These are phyloP conservation scores for Thielaviopsis punctulata DNA, from an alignment of 2,329 filamentous ascomycete genomes.

Conservation along the genomic window DNA sequence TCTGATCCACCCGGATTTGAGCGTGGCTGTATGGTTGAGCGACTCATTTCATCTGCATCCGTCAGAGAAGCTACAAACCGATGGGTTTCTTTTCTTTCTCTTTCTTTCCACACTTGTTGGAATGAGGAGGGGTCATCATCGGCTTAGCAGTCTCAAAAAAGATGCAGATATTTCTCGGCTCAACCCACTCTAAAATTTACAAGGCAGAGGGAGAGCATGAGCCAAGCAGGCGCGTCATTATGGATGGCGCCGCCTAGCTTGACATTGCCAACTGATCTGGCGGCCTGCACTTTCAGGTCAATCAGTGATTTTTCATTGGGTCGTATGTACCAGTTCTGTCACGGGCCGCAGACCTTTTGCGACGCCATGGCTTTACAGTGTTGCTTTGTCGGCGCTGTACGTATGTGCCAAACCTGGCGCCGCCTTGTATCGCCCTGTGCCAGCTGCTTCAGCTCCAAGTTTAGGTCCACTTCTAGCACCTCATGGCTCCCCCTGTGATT, in stretches of 20 bases:
- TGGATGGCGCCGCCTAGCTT: background rate
- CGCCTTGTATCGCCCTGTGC: background rate
- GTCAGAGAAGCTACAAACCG: background rate
- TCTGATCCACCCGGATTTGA: background rate
- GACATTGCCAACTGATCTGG: background rate
- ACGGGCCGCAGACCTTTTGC: constrained; percentile 2
- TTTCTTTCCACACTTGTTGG: background rate
- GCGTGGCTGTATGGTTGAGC: background rate
- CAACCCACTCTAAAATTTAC: too few species aligned
- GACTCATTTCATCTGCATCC: too few species aligned
- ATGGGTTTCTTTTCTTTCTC: too few species aligned
- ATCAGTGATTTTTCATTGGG: constrained; percentile 6
- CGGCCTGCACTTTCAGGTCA: background rate
- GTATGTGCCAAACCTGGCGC: background rate
- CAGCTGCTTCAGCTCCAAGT: too few species aligned
- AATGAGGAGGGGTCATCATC: too few species aligned
- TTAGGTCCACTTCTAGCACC: background rate
- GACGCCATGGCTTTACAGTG: background rate
- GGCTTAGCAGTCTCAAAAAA: too few species aligned
- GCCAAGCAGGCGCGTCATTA: background rate
- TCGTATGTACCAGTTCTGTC: background rate
- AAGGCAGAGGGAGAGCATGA: background rate
- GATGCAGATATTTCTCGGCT: too few species aligned
- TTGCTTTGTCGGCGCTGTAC: too few species aligned
- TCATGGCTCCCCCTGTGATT: background rate